Percentiles rank a stretch among this genome's conserved stretches.
Evolutionary conservation across 176 grass and related monocot species (phyloP).

Genomic region (Puya raimondii): DNA sequence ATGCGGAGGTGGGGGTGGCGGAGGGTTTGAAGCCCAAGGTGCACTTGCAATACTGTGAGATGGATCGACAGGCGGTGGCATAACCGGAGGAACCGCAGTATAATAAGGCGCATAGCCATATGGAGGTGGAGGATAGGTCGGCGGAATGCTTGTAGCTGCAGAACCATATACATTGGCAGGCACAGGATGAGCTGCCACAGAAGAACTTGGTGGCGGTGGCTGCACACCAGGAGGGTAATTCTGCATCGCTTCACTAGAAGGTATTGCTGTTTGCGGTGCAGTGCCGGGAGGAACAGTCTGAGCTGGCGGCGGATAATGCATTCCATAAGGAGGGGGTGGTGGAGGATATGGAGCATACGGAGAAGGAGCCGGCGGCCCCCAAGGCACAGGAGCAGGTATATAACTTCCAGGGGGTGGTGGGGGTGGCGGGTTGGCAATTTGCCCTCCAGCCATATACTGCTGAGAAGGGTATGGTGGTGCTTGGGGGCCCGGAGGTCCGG

Average conservation of each 20-base stretch:
- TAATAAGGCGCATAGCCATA: constrained; percentile 77
- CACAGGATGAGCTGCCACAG: constrained; percentile 36
- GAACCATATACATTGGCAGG: constrained; percentile 44
- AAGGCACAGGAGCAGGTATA: constrained; percentile 37
- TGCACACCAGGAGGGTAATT: constrained; percentile 48
- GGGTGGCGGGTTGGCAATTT: constrained; percentile 30
- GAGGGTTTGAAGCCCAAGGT: constrained; percentile 56
- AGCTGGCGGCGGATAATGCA: constrained; percentile 46
- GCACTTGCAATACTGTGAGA: constrained; percentile 61
- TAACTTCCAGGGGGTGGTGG: constrained; percentile 75
- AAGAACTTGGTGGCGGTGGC: constrained; percentile 29
- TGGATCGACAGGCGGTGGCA: constrained; percentile 46
- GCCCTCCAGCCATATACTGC: constrained; percentile 48
- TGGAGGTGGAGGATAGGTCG: constrained; percentile 30
- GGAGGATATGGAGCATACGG: constrained; percentile 64
- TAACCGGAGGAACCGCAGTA: constrained; percentile 29
- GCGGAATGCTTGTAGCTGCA: constrained; percentile 31
- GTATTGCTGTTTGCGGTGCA: constrained; percentile 13
- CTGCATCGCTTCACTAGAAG: constrained; percentile 38
- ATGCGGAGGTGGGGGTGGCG: constrained; percentile 25
- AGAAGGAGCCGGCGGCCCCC: constrained; percentile 47
- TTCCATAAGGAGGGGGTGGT: constrained; percentile 44
- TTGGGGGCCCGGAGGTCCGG: constrained; percentile 21
- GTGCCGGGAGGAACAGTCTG: constrained; percentile 68
- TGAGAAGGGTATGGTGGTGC: constrained; percentile 41